Evolutionary conservation across 768 basidiomycete genomes (phyloP).

Genomic region (Gymnopilus dilepis): DNA sequence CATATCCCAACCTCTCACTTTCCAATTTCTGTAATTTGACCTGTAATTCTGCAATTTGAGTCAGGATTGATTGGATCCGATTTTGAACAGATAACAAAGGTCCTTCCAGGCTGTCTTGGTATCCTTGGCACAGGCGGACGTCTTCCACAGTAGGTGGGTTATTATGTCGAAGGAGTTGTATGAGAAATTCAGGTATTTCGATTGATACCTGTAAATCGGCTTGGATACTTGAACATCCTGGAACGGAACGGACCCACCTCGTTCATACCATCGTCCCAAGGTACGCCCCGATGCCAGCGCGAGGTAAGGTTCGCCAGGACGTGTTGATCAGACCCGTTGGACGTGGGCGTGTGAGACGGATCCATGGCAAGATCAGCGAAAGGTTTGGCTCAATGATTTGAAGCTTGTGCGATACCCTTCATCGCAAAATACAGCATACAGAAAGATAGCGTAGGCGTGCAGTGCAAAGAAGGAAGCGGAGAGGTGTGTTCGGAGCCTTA

Average conservation of each 20-base stretch:
- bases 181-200: neutral
- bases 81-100: neutral
- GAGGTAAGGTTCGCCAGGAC: neutral
- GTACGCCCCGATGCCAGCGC: neutral
- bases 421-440: too few species aligned
- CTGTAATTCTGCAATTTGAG: neutral
- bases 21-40: neutral
- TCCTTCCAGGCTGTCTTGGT: neutral
- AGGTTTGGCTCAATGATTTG: too few species aligned
- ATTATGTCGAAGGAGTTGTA: neutral
- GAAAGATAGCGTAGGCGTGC: too few species aligned
- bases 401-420: too few species aligned
- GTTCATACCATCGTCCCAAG: constrained; percentile 4
- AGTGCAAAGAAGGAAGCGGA: too few species aligned
- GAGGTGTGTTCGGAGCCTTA: too few species aligned
- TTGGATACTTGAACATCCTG: neutral
- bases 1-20: neutral
- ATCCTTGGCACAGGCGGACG: neutral
- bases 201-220: neutral
- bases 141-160: neutral
- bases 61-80: neutral
- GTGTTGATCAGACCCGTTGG: neutral
- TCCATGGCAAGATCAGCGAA: neutral
- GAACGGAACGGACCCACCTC: neutral
- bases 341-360: neutral